Evolutionary conservation across 2,329 filamentous ascomycete species (phyloP), one percentile per base, ranked within the genome.

Genomic region (Cercospora sp.): DNA sequence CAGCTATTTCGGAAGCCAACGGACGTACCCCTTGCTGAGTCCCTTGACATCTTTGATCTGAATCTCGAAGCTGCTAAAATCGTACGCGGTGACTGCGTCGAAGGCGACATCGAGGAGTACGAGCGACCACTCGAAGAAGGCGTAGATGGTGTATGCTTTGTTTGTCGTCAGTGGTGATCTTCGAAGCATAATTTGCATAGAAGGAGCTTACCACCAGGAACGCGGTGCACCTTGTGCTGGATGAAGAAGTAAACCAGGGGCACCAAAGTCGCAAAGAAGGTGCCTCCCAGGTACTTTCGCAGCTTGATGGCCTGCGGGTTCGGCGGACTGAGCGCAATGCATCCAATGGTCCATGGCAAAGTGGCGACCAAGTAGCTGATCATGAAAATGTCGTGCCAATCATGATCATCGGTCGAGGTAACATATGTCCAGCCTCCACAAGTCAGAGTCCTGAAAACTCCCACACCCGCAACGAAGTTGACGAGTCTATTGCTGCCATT

Each of bases 331-430:
- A 98, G 83, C 5, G 91, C 89, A 69, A 98, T 87, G 79, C 94
- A 97, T 60, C 95, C 95, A 59, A 93, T 80, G 1, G 94, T 99
- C 95, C 95, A 99, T 1, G 95, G 95, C 64, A 99, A 84, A 2
- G 95, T 98, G 36, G 93, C 91, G 57, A 99, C 90, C 65, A 99
- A 85, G 80, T 99, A 99, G 13, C 93, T 96, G 74, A 99, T 97
- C 95, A 99, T 99, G 79, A 99, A 94, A 71, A 98, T 94, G 77
- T 99, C 95, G 79, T 99, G 95, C 94, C 93, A 98, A 80, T 97
- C 89, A 80, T 99, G 95, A 79, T 98, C 93, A 79, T 99, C 95
- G 53, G 95, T 99, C 70, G 95, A 98, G 28, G 95, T 99, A 69
- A 99, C 89, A 80, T 98, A 99, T 63, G 95, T 97, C 94, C 95